Evolutionary conservation across 495 filamentous ascomycete genomes (phyloP).

Genomic region (Xylaria scruposa): DNA sequence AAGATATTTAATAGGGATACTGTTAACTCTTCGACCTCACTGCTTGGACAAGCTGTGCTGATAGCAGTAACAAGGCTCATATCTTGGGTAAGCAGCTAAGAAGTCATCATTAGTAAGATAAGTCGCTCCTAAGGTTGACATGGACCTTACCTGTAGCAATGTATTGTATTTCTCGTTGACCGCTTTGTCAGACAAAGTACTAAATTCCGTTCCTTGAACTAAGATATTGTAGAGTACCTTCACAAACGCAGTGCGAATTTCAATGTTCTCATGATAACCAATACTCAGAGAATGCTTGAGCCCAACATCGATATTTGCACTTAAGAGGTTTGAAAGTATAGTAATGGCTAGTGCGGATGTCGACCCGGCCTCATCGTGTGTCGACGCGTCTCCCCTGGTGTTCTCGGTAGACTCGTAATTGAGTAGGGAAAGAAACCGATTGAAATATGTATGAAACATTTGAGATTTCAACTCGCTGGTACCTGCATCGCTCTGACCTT

Average conservation of each 20-base stretch:
- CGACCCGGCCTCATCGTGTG: slow-evolving; percentile 53
- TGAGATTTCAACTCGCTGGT: slow-evolving; percentile 67
- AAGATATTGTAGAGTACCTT: slow-evolving; percentile 71
- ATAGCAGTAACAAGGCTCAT: slow-evolving; percentile 65
- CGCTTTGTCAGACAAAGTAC: slow-evolving; percentile 65
- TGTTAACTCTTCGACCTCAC: slow-evolving; percentile 69
- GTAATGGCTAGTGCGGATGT: slow-evolving; percentile 66
- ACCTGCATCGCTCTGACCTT: slow-evolving; percentile 65
- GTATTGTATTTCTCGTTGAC: slow-evolving; percentile 70
- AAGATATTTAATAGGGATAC: slow-evolving; percentile 71
- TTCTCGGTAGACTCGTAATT: slow-evolving; percentile 60
- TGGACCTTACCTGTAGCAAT: slow-evolving; percentile 57
- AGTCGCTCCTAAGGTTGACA: not conserved
- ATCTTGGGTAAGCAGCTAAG: slow-evolving; percentile 63
- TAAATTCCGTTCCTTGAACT: slow-evolving; percentile 71
- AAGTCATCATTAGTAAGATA: slow-evolving; percentile 13
- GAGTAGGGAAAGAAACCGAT: slow-evolving; percentile 65
- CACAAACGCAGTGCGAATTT: slow-evolving; percentile 71
- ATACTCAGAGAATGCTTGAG: slow-evolving; percentile 69
- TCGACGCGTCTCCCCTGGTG: slow-evolving; percentile 40
- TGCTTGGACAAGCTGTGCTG: slow-evolving; percentile 66
- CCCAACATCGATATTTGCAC: slow-evolving; percentile 72
- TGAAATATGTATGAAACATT: slow-evolving; percentile 73
- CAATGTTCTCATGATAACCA: slow-evolving; percentile 69
- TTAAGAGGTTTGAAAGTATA: slow-evolving; percentile 69